Evolutionary conservation across 2,329 filamentous ascomycete species (phyloP).

Genomic region (Verticillium dahliae): DNA sequence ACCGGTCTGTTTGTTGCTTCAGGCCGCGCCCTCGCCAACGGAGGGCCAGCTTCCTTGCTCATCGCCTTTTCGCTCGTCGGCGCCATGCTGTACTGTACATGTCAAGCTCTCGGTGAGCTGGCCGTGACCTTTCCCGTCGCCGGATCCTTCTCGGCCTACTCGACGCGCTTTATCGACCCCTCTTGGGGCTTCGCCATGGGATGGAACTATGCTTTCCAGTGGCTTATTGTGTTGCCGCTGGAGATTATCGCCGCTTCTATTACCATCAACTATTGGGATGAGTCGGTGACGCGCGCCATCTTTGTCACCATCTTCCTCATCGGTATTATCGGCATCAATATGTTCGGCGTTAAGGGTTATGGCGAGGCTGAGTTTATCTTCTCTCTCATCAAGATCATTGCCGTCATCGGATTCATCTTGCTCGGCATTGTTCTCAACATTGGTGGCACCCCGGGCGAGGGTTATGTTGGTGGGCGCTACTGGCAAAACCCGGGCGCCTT

Average conservation of each 20-base stretch:
- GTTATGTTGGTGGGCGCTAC: constrained; percentile 73
- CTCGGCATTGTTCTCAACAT: constrained; percentile 81
- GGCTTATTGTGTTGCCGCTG: constrained; percentile 75
- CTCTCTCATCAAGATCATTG: constrained; percentile 77
- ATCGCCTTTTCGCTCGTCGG: constrained; percentile 77
- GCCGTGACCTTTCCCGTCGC: constrained; percentile 86
- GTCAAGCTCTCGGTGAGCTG: constrained; percentile 86
- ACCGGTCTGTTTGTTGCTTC: constrained; percentile 86
- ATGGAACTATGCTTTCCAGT: constrained; percentile 89
- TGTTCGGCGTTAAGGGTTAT: constrained; percentile 83
- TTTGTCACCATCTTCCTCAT: constrained; percentile 80
- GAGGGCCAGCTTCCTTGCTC: constrained; percentile 72
- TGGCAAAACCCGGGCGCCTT: constrained; percentile 81
- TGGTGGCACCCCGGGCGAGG: constrained; percentile 65
- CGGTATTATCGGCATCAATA: constrained; percentile 72
- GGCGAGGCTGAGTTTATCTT: constrained; percentile 88
- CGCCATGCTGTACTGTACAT: constrained; percentile 83
- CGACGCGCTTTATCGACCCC: constrained; percentile 85
- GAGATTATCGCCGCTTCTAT: constrained; percentile 85
- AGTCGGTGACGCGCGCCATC: constrained; percentile 57
- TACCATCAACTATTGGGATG: constrained; percentile 76
- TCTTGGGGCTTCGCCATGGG: constrained; percentile 96
- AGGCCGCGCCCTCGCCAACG: constrained; percentile 60
- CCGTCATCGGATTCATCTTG: constrained; percentile 83
- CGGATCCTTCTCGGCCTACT: constrained; percentile 87